phyloP scores from a whole-genome alignment of 176 grass and related monocot species.

The Carex parvula region DNA sequence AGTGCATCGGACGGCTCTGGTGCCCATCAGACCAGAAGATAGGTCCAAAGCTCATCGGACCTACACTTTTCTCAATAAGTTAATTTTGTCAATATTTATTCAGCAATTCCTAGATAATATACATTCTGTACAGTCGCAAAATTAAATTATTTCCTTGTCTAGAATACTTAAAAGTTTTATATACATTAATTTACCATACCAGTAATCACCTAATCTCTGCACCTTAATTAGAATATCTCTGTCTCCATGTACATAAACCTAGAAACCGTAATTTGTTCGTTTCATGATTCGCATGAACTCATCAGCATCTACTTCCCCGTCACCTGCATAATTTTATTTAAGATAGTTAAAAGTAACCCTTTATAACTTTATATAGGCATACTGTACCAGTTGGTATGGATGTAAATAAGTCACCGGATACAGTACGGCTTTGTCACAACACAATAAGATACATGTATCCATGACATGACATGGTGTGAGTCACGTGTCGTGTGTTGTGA shows the following conservation, averaged over 20 bases:
- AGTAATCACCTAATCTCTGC: background rate
- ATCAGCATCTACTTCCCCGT: constrained; percentile 66
- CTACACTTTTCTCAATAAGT: background rate
- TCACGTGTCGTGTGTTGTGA: no score
- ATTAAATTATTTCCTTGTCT: background rate
- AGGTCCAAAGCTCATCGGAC: no score
- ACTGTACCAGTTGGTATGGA: no score
- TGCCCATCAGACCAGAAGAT: no score
- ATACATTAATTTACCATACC: background rate
- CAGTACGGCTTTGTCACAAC: no score
- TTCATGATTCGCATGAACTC: constrained; percentile 81
- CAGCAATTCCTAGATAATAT: background rate
- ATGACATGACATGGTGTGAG: no score
- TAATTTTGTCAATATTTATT: background rate
- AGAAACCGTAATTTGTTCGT: constrained; percentile 40
- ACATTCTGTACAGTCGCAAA: background rate
- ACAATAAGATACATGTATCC: no score
- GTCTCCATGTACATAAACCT: constrained; percentile 21
- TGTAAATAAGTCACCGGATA: no score
- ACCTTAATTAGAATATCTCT: background rate
- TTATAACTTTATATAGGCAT: background rate
- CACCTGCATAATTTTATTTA: constrained; percentile 40
- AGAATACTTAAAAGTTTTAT: background rate
- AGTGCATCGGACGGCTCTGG: no score
- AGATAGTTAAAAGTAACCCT: background rate